Percentiles rank a stretch among this genome's conserved stretches.
These are phyloP conservation scores for Cutaneotrichosporon cutaneum DNA, from an alignment of 1,284 basidiomycete species.

Conservation along the genomic window DNA sequence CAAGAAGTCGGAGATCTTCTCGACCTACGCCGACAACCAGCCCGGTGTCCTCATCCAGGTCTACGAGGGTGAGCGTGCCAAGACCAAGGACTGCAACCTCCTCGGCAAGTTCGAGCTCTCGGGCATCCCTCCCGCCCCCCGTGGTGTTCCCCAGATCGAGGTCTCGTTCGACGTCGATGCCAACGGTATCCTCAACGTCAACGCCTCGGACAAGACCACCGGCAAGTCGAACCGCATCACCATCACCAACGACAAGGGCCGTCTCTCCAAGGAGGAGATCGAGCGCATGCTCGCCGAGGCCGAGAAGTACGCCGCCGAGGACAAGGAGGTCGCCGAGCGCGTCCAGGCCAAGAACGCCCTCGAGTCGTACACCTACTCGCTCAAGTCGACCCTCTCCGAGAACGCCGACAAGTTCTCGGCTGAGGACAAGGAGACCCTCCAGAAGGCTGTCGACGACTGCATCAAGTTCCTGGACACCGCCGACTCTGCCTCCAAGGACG, in stretches of 20 bases:
- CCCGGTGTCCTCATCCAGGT: conserved; percentile 98
- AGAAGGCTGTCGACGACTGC: conserved; percentile 77
- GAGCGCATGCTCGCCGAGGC: conserved; percentile 94
- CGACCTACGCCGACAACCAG: conserved; percentile 99
- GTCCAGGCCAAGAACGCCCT: conserved; percentile 66
- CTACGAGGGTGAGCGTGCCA: conserved; percentile 97
- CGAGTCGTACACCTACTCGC: conserved; percentile 82
- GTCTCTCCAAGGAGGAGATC: conserved; percentile 97
- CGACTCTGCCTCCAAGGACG: conserved; percentile 83
- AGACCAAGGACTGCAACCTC: conserved; percentile 99
- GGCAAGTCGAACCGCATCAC: conserved; percentile 78
- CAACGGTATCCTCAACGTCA: conserved; percentile 94
- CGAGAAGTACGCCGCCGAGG: conserved; percentile 65
- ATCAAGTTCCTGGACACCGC: conserved; percentile 85
- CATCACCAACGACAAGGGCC: conserved; percentile 98
- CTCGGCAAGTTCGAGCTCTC: conserved; percentile 99
- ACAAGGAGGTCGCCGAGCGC: conserved; percentile 59
- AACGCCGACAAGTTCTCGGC: conserved; percentile 82
- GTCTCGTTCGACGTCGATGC: conserved; percentile 99
- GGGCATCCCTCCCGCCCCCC: conserved; percentile 95
- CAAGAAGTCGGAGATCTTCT: conserved; percentile 97
- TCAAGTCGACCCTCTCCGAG: conserved; percentile 85
- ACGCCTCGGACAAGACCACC: conserved; percentile 92
- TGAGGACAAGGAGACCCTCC: conserved; percentile 83
- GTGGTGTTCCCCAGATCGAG: conserved; percentile 97